Base-by-base conservation (phyloP, 257 asterid species). In the Nicotiana tabacum region DNA sequence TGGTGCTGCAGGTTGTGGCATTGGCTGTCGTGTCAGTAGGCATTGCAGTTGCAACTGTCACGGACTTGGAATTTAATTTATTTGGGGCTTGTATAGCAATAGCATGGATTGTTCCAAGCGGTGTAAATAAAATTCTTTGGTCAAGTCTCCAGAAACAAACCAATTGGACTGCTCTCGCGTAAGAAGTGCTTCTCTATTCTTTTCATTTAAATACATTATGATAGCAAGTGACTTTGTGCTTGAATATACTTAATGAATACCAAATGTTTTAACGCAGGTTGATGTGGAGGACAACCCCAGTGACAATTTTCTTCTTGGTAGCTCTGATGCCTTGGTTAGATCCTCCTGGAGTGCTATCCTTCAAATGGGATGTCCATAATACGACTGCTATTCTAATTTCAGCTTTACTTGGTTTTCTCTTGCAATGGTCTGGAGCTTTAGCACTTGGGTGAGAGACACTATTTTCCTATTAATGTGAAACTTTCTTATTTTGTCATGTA, bases 111-210 rank as follows among this genome's bases (percentile, higher is more conserved):
- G 51, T 93, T 60, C 98, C 98, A 0, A 93, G 98, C 21, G 92
- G 96, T 81, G 88, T 92, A 32, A 92, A 93, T 88, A 95, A 95
- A 84, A 93, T 95, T 69, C 87, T 95, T 2, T 95, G 97, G 98
- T 93, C 98, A 68, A 90, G 53, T 84, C 93, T 95, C 77, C 98
- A 95, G 89, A 96, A 95, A 86, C 91, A 92, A 85, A 89, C 88
- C 72, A 95, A 91, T 60, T 95, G 98, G 98, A 95, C 98, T 5
- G 98, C 98, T 58, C 93, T 95, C 0, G 97, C 98, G 98, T 95
- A 88, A 83, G 97, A 81, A 66, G 46, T 81, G 30, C 35, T 65
- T 51, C 11, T 68, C 37, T 86, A 53, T 16, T 17, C 18, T 61
- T 16, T 43, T 53, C 60, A 32, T 64, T 43, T 9, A 9, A 9